A percentile compares a stretch with the other conserved stretches of the same genome.
Conservation (phyloP, 306 rosid genomes). For the Trifolium repens region DNA sequence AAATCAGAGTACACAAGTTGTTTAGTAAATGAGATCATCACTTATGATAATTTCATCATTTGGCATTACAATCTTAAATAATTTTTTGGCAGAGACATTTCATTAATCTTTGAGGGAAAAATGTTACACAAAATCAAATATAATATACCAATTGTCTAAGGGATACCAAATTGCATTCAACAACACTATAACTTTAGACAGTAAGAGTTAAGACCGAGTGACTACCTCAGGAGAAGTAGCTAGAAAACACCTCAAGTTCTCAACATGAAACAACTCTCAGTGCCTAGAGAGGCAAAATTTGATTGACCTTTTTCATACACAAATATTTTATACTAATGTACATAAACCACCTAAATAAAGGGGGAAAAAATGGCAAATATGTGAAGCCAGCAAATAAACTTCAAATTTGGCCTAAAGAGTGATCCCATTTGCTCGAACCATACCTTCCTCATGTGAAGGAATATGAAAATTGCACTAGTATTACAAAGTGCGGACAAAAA, state of each 20-base stretch:
- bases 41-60: too few relatives aligned
- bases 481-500: conserved; percentile 32
- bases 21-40: neutral
- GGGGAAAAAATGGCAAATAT: conserved; percentile 7
- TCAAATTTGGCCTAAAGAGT: conserved; percentile 51
- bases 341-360: conserved; percentile 51
- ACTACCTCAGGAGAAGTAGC: conserved; percentile 46
- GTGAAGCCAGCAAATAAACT: conserved; percentile 52
- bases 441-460: conserved; percentile 48
- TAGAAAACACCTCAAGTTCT: conserved; percentile 56
- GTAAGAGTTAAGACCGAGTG: conserved; percentile 33
- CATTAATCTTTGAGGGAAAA: conserved; percentile 35
- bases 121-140: conserved; percentile 57
- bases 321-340: conserved; percentile 69
- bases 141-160: conserved; percentile 50
- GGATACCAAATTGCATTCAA: conserved; percentile 45
- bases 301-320: conserved; percentile 61
- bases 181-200: conserved; percentile 52
- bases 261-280: conserved; percentile 57
- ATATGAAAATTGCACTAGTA: conserved; percentile 46
- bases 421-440: conserved; percentile 50
- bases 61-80: neutral
- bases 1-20: neutral
- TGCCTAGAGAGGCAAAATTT: conserved; percentile 68
- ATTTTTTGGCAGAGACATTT: conserved; percentile 31